Evolutionary conservation across 345 rosid genomes (phyloP), one percentile per base, ranked within the genome.

Genomic region (Gossypium australe): DNA sequence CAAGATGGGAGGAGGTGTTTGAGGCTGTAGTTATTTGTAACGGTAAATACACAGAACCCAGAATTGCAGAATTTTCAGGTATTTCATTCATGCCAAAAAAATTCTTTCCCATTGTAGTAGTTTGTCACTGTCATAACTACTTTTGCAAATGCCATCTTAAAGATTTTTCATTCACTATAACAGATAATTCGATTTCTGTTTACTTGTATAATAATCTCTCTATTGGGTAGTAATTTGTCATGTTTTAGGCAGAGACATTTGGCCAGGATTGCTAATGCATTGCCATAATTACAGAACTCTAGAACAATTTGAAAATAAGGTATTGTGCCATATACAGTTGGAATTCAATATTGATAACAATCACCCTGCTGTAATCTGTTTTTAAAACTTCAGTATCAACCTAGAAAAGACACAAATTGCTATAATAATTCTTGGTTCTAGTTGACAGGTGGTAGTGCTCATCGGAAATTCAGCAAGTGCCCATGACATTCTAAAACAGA

Each of bases 11-110:
- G 11, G 88, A 89, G 56, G 77, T 76, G 34, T 87, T 81, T 60
- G 88, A 85, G 77, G 94, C 94, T 65, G 92, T 88, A 48, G 89
- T 89, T 74, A 84, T 88, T 2, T 89, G 92, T 60, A 88, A 78
- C 43, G 94, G 94, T 1, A 89, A 89, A 69, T 76, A 53, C 75
- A 84, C 88, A 4, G 82, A 86, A 41, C 90, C 90, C 71, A 86
- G 84, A 16, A 12, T 84, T 11, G 92, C 94, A 7, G 81, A 81
- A 18, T 81, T 89, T 64, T 78, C 86, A 49, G 77, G 70, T 60
- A 14, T n/a, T 41, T 38, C 5, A 63, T 38, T 62, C 7, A 13
- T 60, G 64, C 57, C 14, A 17, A 29, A 29, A 29, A 29, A 29
- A 0, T 4, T 29, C 38, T 29, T 29, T 29, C 38, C 6, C 38